Base-by-base conservation (phyloP, 192 early-diverging fungal genomes). In the Gamsiella multidivaricata region DNA sequence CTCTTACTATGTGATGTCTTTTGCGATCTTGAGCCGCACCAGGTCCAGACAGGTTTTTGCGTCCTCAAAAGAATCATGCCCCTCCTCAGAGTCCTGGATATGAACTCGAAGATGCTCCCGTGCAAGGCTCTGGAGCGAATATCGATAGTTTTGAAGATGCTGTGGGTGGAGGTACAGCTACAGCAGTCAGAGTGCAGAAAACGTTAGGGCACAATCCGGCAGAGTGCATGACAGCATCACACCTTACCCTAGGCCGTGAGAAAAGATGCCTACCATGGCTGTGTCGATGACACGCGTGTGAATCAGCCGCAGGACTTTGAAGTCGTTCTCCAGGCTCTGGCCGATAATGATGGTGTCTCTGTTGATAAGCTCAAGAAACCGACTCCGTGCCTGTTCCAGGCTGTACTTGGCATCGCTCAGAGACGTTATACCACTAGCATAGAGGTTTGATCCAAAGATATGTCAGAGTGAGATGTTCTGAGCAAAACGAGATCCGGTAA, bases 31-130 rank as follows among this genome's bases (percentile, higher is more conserved):
- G 26, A 68, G 45, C 42, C 74, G 69, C 12, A 87, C 82, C 3
- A 92, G 31, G 14, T 92, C 88, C 8, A 92, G 43, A 47, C 82
- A 82, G 3, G 87, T 84, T 29, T 71, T 65, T 15, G 90, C 89
- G 73, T 92, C 90, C 70, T 89, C 86, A 37, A 73, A 71, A 18
- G 86, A 84, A 57, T 91, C 90, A 63, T 91, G 90, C 0, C 90
- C 90, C 23, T 53, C 14, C n/a, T 53, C 71, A 32, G 70, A 66
- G 29, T 78, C 72, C 69, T 91, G 90, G 56, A 91, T 91, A 60
- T 78, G 79, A 28, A 81, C 70, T 10, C 70, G 67, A 3, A 92
- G 78, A 46, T 89, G 54, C 54, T 84, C 70, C 5, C 84, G 80
- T 7, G 83, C 69, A 5, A 92, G 74, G 11, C 60, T 32, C 32